Evolutionary conservation across 1,139 yeast genomes (phyloP), one percentile per base, ranked within the genome.

Genomic region (Taphrina sp.): DNA sequence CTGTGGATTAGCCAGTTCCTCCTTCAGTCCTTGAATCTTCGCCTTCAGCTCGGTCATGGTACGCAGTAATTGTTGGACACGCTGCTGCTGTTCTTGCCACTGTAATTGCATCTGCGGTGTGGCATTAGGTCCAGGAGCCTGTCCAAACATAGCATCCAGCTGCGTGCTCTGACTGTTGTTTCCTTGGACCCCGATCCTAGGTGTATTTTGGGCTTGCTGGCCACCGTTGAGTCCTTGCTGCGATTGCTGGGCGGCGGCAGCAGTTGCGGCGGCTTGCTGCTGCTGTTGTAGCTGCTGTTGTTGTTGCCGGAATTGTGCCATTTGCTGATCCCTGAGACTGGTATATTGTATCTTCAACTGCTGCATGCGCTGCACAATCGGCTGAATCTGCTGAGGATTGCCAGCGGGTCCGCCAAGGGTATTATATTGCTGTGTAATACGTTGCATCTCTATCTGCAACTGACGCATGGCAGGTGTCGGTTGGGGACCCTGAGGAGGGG

Each of bases 51-150:
- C 54, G 5, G 42, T 26, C 46, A 39, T 44, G 17, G 33, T 39
- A 17, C 43, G 41, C 20, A 49, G 36, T 14, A 52, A 52, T 5
- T 36, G 41, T 41, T 45, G 55, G 2, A 28, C 43, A 17, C 54
- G 52, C 17, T 43, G 58, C 26, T 57, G 58, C 28, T 34, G 53
- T 17, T 53, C 56, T 34, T 29, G 53, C 52, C 55, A 57, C 24
- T 58, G 60, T 24, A 37, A 39, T 22, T 37, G 53, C 39, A 47
- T 38, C 17, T 45, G 52, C 14, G 47, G 58, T 20, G 54, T 29
- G 8, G 54, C 54, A 14, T 41, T 41, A 12, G 46, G 23, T 10
- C 39, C 39, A 3, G 54, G 54, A 7, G 54, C 39, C 5, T 33
- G 46, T 4, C 54, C 54, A 33, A 49, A 39, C 14, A 49, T 49